Percentiles rank a stretch among this genome's conserved stretches.
phyloP scores from a whole-genome alignment of 73 alveolate species.

The Paramecium bursaria region DNA sequence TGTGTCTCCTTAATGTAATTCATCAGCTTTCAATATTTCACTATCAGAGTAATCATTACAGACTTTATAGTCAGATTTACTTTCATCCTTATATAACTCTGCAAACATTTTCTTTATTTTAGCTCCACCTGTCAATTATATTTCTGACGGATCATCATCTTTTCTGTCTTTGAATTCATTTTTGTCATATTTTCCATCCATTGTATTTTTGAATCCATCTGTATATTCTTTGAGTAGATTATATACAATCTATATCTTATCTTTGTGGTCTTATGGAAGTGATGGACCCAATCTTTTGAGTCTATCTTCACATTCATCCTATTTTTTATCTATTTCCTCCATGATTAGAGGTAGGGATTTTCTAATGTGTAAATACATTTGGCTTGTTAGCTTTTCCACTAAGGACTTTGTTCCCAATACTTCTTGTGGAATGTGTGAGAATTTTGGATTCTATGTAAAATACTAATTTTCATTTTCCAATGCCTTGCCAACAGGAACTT shows the following conservation, averaged over 20 bases:
- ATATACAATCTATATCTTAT: conserved; percentile 38
- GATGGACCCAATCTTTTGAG: conserved; percentile 52
- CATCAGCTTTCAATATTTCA: conserved; percentile 73
- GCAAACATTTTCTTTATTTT: conserved; percentile 56
- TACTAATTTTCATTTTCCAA: conserved; percentile 85
- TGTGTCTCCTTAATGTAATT: conserved; percentile 74
- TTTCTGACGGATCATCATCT: conserved; percentile 64
- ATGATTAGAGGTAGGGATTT: conserved; percentile 79
- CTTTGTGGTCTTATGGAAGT: conserved; percentile 66
- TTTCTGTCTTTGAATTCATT: conserved; percentile 63
- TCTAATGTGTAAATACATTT: conserved; percentile 89
- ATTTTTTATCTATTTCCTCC: conserved; percentile 57
- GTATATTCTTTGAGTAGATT: conserved; percentile 90
- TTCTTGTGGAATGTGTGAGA: conserved; percentile 82
- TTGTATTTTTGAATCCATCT: conserved; percentile 88
- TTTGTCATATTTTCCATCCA: conserved; percentile 89
- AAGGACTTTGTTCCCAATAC: conserved; percentile 86
- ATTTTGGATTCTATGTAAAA: conserved; percentile 86
- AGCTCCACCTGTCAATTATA: conserved; percentile 79
- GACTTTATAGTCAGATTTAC: conserved; percentile 46
- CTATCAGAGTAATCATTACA: conserved; percentile 68
- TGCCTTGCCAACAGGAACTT: conserved; percentile 81
- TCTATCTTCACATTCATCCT: conserved; percentile 65
- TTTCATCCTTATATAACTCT: conserved; percentile 39
- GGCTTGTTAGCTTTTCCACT: conserved; percentile 85